Evolutionary conservation across 192 early-diverging fungal species (phyloP).

Genomic region (Podila horticola): DNA sequence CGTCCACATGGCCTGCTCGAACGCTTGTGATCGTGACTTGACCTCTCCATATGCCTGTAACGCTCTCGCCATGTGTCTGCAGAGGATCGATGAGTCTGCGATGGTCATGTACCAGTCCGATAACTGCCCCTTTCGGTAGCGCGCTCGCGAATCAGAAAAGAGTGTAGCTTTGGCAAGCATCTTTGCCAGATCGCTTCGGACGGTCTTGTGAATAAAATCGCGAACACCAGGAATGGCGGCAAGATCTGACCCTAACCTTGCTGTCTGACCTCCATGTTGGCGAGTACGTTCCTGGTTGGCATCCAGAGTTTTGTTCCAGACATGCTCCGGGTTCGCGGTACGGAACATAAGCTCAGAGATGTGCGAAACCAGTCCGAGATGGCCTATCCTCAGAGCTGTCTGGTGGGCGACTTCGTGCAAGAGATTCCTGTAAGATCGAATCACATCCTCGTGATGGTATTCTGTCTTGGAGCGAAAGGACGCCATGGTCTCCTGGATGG

Average conservation of each 20-base stretch:
- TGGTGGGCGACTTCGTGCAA: conserved; percentile 20
- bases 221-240: background rate
- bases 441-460: background rate
- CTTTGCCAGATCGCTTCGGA: conserved; percentile 17
- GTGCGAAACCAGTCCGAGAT: conserved; percentile 28
- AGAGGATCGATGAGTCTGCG: conserved; percentile 1
- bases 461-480: background rate
- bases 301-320: conserved; percentile 9
- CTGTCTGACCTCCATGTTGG: background rate
- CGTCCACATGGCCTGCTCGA: background rate
- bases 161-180: conserved; percentile 8
- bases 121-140: conserved; percentile 14
- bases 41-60: conserved; percentile 2
- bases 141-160: background rate
- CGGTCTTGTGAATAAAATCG: background rate
- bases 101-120: conserved; percentile 34
- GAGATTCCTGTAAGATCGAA: conserved; percentile 11
- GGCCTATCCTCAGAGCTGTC: conserved; percentile 5
- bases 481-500: conserved; percentile 32
- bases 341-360: conserved; percentile 20
- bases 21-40: conserved; percentile 5
- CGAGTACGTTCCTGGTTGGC: background rate
- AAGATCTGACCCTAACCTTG: background rate
- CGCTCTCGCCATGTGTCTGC: conserved; percentile 23
- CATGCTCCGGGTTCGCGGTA: conserved; percentile 2